Evolutionary conservation across 495 filamentous ascomycete species (phyloP), one percentile per base, ranked within the genome.

Genomic region (Acidomyces sp.): DNA sequence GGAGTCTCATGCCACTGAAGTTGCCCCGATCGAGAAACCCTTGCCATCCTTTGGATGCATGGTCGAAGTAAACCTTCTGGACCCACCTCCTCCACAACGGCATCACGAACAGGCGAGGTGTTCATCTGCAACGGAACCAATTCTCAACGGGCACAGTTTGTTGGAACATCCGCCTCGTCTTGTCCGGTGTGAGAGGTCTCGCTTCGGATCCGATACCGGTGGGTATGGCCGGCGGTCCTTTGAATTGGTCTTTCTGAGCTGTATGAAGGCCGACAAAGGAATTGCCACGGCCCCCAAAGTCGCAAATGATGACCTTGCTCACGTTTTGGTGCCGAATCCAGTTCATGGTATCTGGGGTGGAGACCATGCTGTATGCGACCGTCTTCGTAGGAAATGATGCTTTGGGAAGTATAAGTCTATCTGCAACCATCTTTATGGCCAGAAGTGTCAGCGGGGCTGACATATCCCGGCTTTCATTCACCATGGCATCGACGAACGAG

Each of bases 1-100:
- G 27, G 18, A 57, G 34, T 30, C 27, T 27, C 22, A 51, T 3
- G 15, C 36, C 31, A 2, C 49, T 37, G 13, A 48, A 34, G 26
- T 43, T 34, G 5, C 42, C 48, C 6, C 55, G 41, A n/a, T 40
- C 25, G 0, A 23, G 16, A 28, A 55, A 57, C 5, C 39, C 26
- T 19, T 36, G 35, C 37, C 43, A 52, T 2, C 25, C 45, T 7
- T 10, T 12, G 31, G 36, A 11, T 48, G 82, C 90, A 24, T 68
- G 67, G 19, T 73, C 64, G 47, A 90, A 85, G 47, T 80, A 84
- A n/a, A 57, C n/a, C 56, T 2, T 75, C 64, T 15, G 75, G 64
- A 17, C 66, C 62, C 22, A 62, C 54, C 9, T 59, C 13, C n/a
- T 25, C 59, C 9, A 71, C 24, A n/a, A 37, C 37, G 10, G 54